Evolutionary conservation across 345 rosid genomes (phyloP).

Genomic region (Anastatica hierochuntica): DNA sequence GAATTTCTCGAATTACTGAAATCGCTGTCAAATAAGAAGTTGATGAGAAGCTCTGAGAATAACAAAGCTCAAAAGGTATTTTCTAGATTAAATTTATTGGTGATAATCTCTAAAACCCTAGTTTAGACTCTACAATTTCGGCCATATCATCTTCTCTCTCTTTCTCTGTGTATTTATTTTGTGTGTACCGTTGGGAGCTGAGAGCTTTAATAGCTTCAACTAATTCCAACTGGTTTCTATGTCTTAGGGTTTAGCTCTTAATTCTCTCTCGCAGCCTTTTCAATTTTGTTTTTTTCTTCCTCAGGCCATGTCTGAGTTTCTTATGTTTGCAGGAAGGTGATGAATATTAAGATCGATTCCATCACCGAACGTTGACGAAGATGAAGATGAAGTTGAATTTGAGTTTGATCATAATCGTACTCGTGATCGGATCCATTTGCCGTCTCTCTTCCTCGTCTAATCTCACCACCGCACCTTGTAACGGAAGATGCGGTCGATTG

Average conservation of each 20-base stretch:
- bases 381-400: conserved; percentile 10
- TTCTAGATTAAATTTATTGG: neutral
- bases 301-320: neutral
- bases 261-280: too few species aligned
- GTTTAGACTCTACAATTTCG: neutral
- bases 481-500: conserved; percentile 26
- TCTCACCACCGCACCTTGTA: neutral
- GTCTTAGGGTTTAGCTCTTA: conserved; percentile 22
- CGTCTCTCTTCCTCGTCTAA: neutral
- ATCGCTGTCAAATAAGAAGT: neutral
- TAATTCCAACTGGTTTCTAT: conserved; percentile 10
- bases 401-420: conserved; percentile 1
- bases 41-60: neutral
- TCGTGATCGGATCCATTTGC: neutral
- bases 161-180: conserved; percentile 10
- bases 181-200: conserved; percentile 19
- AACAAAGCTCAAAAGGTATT: conserved; percentile 9
- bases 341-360: conserved; percentile 6
- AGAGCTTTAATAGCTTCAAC: conserved; percentile 23
- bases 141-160: conserved; percentile 14
- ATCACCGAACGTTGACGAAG: neutral
- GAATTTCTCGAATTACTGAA: neutral
- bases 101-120: neutral
- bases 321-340: conserved; percentile 3
- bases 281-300: neutral